Conservation (phyloP, 2,329 filamentous ascomycete species). For the Aspergillus sp. region DNA sequence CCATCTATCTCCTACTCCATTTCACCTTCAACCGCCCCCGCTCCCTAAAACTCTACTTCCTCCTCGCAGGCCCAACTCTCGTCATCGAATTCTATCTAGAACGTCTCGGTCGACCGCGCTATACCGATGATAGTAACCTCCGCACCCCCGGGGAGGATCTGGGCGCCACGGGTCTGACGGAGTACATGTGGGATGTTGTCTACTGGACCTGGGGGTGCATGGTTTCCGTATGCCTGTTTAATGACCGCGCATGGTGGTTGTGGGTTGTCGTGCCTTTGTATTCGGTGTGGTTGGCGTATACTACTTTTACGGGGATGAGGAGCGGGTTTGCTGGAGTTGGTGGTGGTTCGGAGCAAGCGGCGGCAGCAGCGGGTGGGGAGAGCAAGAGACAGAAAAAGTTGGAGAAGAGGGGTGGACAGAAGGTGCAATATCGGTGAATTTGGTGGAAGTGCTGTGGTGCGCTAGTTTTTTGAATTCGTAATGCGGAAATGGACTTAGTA, state of each 20-base stretch:
- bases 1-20: constrained; percentile 66
- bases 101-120: constrained; percentile 70
- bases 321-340: constrained; percentile 38
- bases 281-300: constrained; percentile 41
- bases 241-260: constrained; percentile 70
- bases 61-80: constrained; percentile 68
- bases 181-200: constrained; percentile 95
- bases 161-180: constrained; percentile 77
- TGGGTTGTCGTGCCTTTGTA: constrained; percentile 48
- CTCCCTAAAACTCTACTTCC: constrained; percentile 58
- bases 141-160: constrained; percentile 80
- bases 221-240: constrained; percentile 65
- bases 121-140: constrained; percentile 58
- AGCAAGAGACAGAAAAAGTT: constrained; percentile 50
- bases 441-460: background rate
- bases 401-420: constrained; percentile 45
- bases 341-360: constrained; percentile 12
- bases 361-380: constrained; percentile 19
- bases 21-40: constrained; percentile 57
- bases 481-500: background rate
- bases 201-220: constrained; percentile 88
- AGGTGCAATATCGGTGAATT: constrained; percentile 36
- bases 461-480: background rate
- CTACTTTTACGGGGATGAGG: constrained; percentile 42
- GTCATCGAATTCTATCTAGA: constrained; percentile 82